Conservation (phyloP, 2,329 filamentous ascomycete species). For the Diaporthe batatas region DNA sequence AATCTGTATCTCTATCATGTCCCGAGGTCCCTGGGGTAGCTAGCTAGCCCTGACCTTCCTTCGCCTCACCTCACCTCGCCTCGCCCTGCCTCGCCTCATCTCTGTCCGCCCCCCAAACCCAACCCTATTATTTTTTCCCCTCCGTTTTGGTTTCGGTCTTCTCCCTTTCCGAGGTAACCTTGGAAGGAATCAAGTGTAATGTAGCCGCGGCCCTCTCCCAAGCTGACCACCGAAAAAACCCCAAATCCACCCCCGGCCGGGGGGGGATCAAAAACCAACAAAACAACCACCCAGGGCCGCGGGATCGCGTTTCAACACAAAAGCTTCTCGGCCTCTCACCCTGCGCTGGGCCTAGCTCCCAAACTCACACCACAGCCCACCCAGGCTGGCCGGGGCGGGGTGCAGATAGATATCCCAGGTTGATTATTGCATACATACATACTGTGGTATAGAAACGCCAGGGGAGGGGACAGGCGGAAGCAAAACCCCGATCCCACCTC, state of each 20-base stretch:
- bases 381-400: too few relatives aligned
- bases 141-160: too few relatives aligned
- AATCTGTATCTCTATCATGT: neutral
- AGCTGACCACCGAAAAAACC: neutral
- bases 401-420: too few relatives aligned
- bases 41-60: neutral
- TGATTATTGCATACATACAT: too few relatives aligned
- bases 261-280: constrained; percentile 2
- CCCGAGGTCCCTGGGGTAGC: too few relatives aligned
- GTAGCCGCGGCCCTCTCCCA: neutral
- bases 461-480: neutral
- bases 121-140: too few relatives aligned
- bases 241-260: neutral
- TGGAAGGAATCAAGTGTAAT: neutral
- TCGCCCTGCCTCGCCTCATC: neutral
- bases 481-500: neutral
- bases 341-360: constrained; percentile 14
- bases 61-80: neutral
- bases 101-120: neutral
- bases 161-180: neutral
- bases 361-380: neutral
- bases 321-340: constrained; percentile 18
- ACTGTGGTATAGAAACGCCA: too few relatives aligned
- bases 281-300: neutral
- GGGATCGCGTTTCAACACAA: constrained; percentile 25